Evolutionary conservation across 768 basidiomycete species (phyloP).

Genomic region (Suillus lakei): DNA sequence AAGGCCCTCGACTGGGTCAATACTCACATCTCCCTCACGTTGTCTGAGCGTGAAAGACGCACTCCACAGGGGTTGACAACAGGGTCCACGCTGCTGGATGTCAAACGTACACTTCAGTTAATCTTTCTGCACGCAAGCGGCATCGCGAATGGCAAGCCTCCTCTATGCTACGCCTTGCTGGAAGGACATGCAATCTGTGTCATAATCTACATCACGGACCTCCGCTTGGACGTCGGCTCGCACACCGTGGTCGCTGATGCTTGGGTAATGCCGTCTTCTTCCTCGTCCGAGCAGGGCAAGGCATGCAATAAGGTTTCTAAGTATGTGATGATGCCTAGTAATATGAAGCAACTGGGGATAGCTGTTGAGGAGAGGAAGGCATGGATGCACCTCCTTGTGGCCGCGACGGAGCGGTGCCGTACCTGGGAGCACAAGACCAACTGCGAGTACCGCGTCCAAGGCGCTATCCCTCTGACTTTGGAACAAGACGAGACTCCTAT

Average conservation of each 20-base stretch:
- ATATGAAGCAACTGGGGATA: conserved; percentile 4
- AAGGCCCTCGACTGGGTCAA: conserved; percentile 36
- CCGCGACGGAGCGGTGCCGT: conserved; percentile 56
- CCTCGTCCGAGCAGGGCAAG: background rate
- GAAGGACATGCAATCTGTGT: conserved; percentile 31
- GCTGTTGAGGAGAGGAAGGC: conserved; percentile 41
- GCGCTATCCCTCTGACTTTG: conserved; percentile 41
- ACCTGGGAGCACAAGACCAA: conserved; percentile 50
- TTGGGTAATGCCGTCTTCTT: conserved; percentile 46
- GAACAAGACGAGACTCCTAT: conserved; percentile 46
- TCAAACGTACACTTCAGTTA: conserved; percentile 38
- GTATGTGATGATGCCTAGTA: background rate
- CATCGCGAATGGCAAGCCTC: conserved; percentile 16
- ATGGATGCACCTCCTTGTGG: conserved; percentile 59
- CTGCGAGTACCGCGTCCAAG: conserved; percentile 51
- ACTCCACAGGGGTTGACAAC: conserved; percentile 18
- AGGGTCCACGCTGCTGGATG: conserved; percentile 25
- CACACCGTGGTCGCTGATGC: conserved; percentile 57
- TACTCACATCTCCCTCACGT: conserved; percentile 34
- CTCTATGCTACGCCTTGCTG: conserved; percentile 25
- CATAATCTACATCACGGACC: conserved; percentile 48
- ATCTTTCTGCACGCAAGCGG: conserved; percentile 35
- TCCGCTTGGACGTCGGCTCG: conserved; percentile 52
- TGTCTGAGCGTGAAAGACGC: conserved; percentile 36
- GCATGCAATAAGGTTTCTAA: background rate